phyloP scores from a whole-genome alignment of 768 basidiomycete species.

The Suillus decipiens region DNA sequence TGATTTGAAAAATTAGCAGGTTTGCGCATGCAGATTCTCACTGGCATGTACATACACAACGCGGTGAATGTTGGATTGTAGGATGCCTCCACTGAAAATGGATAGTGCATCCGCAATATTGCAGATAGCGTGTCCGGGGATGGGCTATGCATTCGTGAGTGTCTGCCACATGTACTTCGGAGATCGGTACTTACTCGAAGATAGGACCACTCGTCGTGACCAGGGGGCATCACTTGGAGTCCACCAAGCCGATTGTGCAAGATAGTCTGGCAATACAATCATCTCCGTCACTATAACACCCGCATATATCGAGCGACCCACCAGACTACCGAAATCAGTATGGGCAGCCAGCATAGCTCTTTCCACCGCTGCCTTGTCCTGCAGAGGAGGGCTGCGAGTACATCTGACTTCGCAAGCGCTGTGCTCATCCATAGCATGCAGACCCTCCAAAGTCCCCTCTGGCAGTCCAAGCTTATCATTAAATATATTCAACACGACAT shows the following conservation, averaged over 20 bases:
- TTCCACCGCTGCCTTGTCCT: conserved; percentile 26
- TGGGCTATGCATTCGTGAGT: conserved; percentile 34
- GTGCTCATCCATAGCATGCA: conserved; percentile 46
- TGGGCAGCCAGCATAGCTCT: conserved; percentile 60
- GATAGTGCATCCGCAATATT: conserved; percentile 65
- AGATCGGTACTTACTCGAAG: conserved; percentile 45
- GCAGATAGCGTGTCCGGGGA: conserved; percentile 59
- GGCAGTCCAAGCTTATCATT: conserved; percentile 58
- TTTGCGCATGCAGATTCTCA: background rate
- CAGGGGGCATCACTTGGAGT: conserved; percentile 66
- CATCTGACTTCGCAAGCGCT: conserved; percentile 62
- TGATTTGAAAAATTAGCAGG: background rate
- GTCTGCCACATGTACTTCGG: background rate
- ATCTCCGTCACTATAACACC: background rate
- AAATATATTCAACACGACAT: conserved; percentile 54
- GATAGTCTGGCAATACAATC: conserved; percentile 46
- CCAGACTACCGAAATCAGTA: conserved; percentile 76
- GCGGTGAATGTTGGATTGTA: conserved; percentile 64
- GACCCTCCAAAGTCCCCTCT: conserved; percentile 41
- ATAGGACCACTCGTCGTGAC: conserved; percentile 65
- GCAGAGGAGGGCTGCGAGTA: conserved; percentile 49
- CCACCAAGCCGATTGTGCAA: conserved; percentile 72
- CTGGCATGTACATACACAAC: conserved; percentile 45
- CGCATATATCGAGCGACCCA: conserved; percentile 30
- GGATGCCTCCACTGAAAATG: conserved; percentile 63